Evolutionary conservation across 176 grass and related monocot genomes (phyloP).

Genomic region (Musa acuminata): DNA sequence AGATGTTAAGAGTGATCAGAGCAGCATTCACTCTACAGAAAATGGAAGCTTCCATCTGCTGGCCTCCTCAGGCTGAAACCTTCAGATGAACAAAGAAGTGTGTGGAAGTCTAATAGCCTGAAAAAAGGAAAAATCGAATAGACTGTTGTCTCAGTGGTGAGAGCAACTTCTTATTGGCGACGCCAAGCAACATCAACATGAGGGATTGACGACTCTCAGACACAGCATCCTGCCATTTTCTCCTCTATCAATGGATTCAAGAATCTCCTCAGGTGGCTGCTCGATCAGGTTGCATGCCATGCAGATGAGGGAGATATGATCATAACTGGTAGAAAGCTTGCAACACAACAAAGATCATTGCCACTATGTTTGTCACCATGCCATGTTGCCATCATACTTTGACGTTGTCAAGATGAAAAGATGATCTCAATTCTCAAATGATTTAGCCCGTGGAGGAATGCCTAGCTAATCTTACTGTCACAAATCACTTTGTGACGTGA

Average conservation of each 20-base stretch:
- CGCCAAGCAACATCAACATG: constrained; percentile 10
- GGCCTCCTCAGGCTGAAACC: constrained; percentile 2
- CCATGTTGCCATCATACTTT: too few species aligned
- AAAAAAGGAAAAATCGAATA: constrained; percentile 37
- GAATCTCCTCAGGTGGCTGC: constrained; percentile 35
- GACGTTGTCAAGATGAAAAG: too few species aligned
- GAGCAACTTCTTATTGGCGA: constrained; percentile 34
- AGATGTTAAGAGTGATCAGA: neutral
- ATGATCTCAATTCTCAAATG: too few species aligned
- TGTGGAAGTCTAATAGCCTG: constrained; percentile 29
- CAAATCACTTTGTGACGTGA: too few species aligned
- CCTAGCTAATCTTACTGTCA: too few species aligned
- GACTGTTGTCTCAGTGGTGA: constrained; percentile 11
- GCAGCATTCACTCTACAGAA: neutral
- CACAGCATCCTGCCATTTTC: constrained; percentile 55
- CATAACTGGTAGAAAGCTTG: constrained; percentile 5
- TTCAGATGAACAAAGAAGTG: neutral
- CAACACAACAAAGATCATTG: too few species aligned
- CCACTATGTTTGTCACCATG: too few species aligned
- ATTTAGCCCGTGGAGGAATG: too few species aligned
- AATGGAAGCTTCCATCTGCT: neutral
- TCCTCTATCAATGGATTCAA: constrained; percentile 54
- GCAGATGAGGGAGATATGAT: constrained; percentile 42
- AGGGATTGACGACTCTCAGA: constrained; percentile 33
- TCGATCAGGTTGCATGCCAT: constrained; percentile 37